Evolutionary conservation across 257 asterid genomes (phyloP).

Genomic region (Leonotis leonurus): DNA sequence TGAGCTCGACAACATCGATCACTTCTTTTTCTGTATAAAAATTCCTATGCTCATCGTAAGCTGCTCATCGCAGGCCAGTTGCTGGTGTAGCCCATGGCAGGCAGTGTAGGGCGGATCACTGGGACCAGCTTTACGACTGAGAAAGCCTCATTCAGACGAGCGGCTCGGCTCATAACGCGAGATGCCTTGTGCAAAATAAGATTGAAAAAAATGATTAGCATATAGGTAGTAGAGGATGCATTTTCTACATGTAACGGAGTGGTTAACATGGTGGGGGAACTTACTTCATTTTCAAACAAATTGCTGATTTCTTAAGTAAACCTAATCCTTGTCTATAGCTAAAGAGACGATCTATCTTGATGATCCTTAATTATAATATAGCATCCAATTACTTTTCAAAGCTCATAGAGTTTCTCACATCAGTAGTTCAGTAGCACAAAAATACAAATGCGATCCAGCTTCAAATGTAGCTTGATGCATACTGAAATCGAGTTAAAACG

Average conservation of each 20-base stretch:
- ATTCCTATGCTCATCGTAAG: constrained; percentile 38
- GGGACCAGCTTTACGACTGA: constrained; percentile 86
- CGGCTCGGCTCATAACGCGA: constrained; percentile 87
- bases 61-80: constrained; percentile 69
- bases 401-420: background rate
- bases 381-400: background rate
- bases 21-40: constrained; percentile 13
- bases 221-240: too few species aligned
- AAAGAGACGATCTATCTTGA: background rate
- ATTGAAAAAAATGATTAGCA: background rate
- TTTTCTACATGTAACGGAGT: background rate
- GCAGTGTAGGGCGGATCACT: constrained; percentile 67
- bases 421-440: too few species aligned
- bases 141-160: constrained; percentile 90
- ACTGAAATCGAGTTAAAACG: background rate
- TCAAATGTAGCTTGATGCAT: background rate
- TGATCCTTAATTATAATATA: background rate
- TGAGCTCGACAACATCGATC: constrained; percentile 16
- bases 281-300: background rate
- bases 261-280: background rate
- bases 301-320: too few species aligned
- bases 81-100: constrained; percentile 44
- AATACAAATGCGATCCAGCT: background rate
- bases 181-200: constrained; percentile 64
- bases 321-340: background rate